Evolutionary conservation across 2,329 filamentous ascomycete genomes (phyloP).

Genomic region (Penicillium polonicum): DNA sequence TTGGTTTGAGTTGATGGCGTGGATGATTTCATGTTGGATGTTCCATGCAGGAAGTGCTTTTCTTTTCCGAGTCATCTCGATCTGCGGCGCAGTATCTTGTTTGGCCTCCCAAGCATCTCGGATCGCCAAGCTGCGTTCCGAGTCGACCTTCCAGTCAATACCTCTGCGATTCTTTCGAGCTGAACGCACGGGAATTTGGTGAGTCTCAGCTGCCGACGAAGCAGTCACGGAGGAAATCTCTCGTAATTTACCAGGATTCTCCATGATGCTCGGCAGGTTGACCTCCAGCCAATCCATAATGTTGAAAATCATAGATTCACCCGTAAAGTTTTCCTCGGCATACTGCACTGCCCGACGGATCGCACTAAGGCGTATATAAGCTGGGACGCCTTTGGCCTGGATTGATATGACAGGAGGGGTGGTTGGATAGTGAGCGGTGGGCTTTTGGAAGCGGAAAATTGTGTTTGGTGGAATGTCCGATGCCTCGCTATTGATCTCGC

Average conservation of each 20-base stretch:
- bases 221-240: conserved; percentile 80
- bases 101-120: conserved; percentile 65
- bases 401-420: conserved; percentile 68
- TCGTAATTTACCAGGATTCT: conserved; percentile 76
- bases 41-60: conserved; percentile 83
- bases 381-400: conserved; percentile 67
- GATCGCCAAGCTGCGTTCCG: conserved; percentile 57
- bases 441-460: conserved; percentile 66
- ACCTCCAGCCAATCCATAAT: conserved; percentile 89
- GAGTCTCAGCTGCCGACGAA: conserved; percentile 30
- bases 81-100: conserved; percentile 64
- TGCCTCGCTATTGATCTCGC: conserved; percentile 66
- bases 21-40: conserved; percentile 72
- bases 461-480: conserved; percentile 46
- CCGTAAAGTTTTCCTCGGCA: conserved; percentile 67
- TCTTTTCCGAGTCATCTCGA: conserved; percentile 72
- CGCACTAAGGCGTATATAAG: conserved; percentile 89
- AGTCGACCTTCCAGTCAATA: conserved; percentile 64
- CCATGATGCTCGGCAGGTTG: conserved; percentile 76
- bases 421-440: conserved; percentile 68
- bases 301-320: conserved; percentile 88
- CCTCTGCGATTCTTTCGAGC: conserved; percentile 52
- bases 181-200: conserved; percentile 29
- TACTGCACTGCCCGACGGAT: conserved; percentile 73
- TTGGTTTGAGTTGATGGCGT: conserved; percentile 72